These are phyloP conservation scores for Globisporangium apiculatum DNA, from an alignment of 352 stramenopile species.

Conservation along the genomic window DNA sequence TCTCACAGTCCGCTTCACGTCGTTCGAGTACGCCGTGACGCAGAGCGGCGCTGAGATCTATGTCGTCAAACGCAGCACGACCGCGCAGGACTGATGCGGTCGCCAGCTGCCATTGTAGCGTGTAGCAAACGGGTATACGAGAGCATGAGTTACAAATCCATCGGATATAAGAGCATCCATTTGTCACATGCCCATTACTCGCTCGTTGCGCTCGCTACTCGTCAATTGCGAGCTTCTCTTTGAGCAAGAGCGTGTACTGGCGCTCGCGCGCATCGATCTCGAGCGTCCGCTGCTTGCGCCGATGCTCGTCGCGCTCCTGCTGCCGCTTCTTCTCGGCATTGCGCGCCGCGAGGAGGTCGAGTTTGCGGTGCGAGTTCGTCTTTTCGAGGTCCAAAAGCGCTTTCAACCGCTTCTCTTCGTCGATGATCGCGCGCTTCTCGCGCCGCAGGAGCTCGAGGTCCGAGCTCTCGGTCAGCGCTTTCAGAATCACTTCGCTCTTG, in stretches of 20 bases:
- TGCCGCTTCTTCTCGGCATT: conserved; percentile 89
- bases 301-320: conserved; percentile 85
- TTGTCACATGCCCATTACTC: too few relatives aligned
- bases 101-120: too few relatives aligned
- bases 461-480: conserved; percentile 82
- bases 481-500: conserved; percentile 92
- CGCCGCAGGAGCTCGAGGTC: conserved; percentile 88
- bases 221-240: conserved; percentile 69
- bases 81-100: conserved; percentile 8
- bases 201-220: conserved; percentile 14
- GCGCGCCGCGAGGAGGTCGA: conserved; percentile 85
- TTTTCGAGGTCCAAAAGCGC: conserved; percentile 92
- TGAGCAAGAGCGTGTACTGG: conserved; percentile 65
- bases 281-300: conserved; percentile 51
- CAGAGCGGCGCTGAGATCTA: conserved; percentile 59
- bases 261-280: conserved; percentile 59
- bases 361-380: conserved; percentile 89
- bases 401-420: conserved; percentile 92
- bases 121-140: too few relatives aligned
- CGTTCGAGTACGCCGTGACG: conserved; percentile 63
- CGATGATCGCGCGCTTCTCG: conserved; percentile 93
- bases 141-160: too few relatives aligned
- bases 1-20: conserved; percentile 52
- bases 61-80: conserved; percentile 55
- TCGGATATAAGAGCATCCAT: too few relatives aligned